Evolutionary conservation across 495 filamentous ascomycete genomes (phyloP).

Genomic region (Rhizodiscina lignyota): DNA sequence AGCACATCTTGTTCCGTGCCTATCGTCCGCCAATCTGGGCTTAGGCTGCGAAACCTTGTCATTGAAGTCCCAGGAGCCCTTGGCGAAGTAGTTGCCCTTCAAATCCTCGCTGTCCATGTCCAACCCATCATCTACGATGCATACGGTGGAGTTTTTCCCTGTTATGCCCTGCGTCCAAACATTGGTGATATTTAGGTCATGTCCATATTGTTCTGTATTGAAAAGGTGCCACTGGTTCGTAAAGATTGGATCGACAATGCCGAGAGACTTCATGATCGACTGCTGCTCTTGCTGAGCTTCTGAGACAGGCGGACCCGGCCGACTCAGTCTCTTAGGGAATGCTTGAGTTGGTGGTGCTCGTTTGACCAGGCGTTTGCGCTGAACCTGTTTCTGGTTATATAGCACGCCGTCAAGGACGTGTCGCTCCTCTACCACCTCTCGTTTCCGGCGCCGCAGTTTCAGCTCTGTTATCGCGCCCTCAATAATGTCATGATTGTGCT

Average conservation of each 20-base stretch:
- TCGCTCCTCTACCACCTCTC: slow-evolving; percentile 29
- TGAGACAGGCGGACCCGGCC: slow-evolving; percentile 12
- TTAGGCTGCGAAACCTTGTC: slow-evolving; percentile 62
- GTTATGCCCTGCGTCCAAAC: slow-evolving; percentile 89
- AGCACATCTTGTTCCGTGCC: slow-evolving; percentile 83
- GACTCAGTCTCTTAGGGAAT: too few relatives aligned
- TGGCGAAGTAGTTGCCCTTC: slow-evolving; percentile 78
- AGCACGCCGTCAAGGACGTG: slow-evolving; percentile 56
- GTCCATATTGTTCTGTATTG: slow-evolving; percentile 64
- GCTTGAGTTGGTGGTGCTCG: too few relatives aligned
- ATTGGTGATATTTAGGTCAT: slow-evolving; percentile 89
- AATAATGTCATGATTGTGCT: slow-evolving; percentile 45
- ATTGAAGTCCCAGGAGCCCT: slow-evolving; percentile 92
- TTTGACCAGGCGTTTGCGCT: slow-evolving; percentile 61
- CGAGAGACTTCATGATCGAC: slow-evolving; percentile 41
- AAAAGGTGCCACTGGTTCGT: slow-evolving; percentile 88
- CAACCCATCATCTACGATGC: slow-evolving; percentile 89
- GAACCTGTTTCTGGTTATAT: slow-evolving; percentile 67
- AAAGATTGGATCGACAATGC: slow-evolving; percentile 82
- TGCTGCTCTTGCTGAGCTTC: slow-evolving; percentile 38
- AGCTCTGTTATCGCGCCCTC: slow-evolving; percentile 39
- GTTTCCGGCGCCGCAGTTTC: slow-evolving; percentile 42
- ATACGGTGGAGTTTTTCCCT: slow-evolving; percentile 72
- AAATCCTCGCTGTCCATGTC: slow-evolving; percentile 96
- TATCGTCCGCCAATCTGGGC: slow-evolving; percentile 64